Evolutionary conservation across 208 protist species (phyloP).

Genomic region (Acanthamoeba healyi): DNA sequence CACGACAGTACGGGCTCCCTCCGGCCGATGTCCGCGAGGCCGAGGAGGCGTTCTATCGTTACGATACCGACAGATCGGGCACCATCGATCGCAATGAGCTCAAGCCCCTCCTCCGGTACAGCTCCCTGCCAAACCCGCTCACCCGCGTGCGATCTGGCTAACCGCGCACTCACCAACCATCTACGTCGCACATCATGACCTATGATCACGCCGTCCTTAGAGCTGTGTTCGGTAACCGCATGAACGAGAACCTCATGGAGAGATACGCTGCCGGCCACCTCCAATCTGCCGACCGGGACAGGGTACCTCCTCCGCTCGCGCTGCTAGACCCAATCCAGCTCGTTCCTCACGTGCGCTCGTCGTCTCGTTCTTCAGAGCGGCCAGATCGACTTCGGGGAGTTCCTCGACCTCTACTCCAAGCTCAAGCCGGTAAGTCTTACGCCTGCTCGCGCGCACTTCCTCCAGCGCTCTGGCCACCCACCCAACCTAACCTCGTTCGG

Average conservation of each 20-base stretch:
- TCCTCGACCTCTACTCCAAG: constrained; percentile 51
- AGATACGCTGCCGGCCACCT: constrained; percentile 15
- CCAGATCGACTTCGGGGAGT: constrained; percentile 51
- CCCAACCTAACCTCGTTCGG: no score
- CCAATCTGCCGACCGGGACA: constrained; percentile 32
- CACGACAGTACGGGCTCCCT: constrained; percentile 4
- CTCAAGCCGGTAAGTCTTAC: constrained; percentile 20
- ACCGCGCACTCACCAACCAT: no score
- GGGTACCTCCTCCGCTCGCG: not conserved
- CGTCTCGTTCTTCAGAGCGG: not conserved
- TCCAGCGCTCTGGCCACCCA: no score
- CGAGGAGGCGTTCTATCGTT: constrained; percentile 58
- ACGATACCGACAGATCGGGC: constrained; percentile 61
- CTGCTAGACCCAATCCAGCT: not conserved
- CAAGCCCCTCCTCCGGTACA: constrained; percentile 2
- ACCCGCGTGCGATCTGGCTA: no score
- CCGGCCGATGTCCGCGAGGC: constrained; percentile 21
- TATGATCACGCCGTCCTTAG: no score
- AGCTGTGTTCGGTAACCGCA: constrained; percentile 56
- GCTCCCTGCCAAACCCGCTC: no score
- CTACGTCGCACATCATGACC: no score
- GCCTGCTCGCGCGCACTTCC: no score
- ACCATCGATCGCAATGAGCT: constrained; percentile 63
- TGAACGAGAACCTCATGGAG: constrained; percentile 65
- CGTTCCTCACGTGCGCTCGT: no score